These are phyloP conservation scores for Debaryomycetaceae sp. DNA, from an alignment of 1,139 yeast species.

Conservation along the genomic window DNA sequence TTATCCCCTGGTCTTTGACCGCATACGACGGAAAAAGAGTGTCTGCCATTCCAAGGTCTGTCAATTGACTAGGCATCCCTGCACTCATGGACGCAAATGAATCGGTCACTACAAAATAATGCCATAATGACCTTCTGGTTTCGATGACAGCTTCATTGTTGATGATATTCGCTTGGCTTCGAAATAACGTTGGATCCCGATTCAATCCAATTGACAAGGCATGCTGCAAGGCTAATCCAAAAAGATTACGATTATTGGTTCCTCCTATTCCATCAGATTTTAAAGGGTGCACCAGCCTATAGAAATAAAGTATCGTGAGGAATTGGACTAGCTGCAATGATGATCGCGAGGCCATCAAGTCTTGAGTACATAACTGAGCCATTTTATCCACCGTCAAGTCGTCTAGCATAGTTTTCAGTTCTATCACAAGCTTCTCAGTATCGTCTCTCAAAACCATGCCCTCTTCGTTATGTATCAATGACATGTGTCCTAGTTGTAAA, in stretches of 20 bases:
- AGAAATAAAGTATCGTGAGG: constrained; percentile 31
- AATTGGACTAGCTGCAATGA: constrained; percentile 33
- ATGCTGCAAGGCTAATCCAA: constrained; percentile 37
- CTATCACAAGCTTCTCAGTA: not conserved
- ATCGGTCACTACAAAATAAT: constrained; percentile 27
- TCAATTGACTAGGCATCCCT: constrained; percentile 15
- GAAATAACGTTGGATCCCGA: constrained; percentile 38
- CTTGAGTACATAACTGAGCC: constrained; percentile 25
- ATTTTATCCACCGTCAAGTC: not conserved
- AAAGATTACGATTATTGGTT: constrained; percentile 37
- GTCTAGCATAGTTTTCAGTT: not conserved
- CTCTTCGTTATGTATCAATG: constrained; percentile 30
- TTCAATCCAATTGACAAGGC: constrained; percentile 44
- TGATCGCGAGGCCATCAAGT: constrained; percentile 27
- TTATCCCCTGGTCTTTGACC: constrained; percentile 25
- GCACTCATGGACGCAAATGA: constrained; percentile 33
- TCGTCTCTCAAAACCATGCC: not conserved
- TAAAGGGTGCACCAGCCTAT: constrained; percentile 38
- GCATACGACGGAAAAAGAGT: constrained; percentile 25
- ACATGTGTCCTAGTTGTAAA: constrained; percentile 37
- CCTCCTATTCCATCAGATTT: constrained; percentile 46
- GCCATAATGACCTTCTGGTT: constrained; percentile 42
- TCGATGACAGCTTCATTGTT: constrained; percentile 24
- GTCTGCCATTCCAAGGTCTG: constrained; percentile 24
- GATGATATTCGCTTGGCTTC: constrained; percentile 28